Conservation (phyloP, 768 basidiomycete genomes). For the Terana coerulea region DNA sequence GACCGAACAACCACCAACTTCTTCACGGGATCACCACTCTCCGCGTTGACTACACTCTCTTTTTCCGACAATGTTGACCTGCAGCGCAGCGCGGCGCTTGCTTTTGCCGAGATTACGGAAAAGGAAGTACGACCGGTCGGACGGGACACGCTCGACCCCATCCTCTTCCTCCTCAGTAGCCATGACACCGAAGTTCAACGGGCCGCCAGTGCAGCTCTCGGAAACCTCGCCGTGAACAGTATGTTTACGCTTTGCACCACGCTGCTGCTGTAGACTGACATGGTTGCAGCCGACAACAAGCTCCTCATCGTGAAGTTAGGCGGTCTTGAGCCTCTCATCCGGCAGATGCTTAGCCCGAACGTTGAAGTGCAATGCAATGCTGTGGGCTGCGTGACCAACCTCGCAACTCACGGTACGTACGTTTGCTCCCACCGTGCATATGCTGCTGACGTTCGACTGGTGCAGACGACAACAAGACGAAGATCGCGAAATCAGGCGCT, state of each 20-base stretch:
- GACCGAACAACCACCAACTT: constrained; percentile 99
- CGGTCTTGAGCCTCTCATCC: constrained; percentile 94
- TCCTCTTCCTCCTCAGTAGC: constrained; percentile 93
- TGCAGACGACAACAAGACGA: constrained; percentile 98
- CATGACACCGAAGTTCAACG: constrained; percentile 99
- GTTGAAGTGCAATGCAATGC: constrained; percentile 99
- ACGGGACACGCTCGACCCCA: constrained; percentile 95
- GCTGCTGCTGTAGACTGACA: too few relatives aligned
- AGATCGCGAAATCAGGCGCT: constrained; percentile 99
- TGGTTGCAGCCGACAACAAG: constrained; percentile 96
- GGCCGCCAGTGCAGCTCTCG: constrained; percentile 94
- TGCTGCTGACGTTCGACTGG: background rate
- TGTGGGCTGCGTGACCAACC: constrained; percentile 97
- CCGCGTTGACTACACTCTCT: constrained; percentile 92
- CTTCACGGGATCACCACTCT: constrained; percentile 89
- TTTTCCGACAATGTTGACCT: constrained; percentile 99
- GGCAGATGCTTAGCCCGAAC: constrained; percentile 98
- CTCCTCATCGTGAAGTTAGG: constrained; percentile 97
- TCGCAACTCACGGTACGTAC: constrained; percentile 90
- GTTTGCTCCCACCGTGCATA: constrained; percentile 3
- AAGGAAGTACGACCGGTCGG: constrained; percentile 98
- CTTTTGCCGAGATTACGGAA: constrained; percentile 99
- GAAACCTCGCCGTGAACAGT: constrained; percentile 98
- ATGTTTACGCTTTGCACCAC: constrained; percentile 37
- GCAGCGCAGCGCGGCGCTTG: constrained; percentile 94